Evolutionary conservation across 2,329 filamentous ascomycete species (phyloP), one percentile per base, ranked within the genome.

Genomic region (Ambrosiella cleistominuta): DNA sequence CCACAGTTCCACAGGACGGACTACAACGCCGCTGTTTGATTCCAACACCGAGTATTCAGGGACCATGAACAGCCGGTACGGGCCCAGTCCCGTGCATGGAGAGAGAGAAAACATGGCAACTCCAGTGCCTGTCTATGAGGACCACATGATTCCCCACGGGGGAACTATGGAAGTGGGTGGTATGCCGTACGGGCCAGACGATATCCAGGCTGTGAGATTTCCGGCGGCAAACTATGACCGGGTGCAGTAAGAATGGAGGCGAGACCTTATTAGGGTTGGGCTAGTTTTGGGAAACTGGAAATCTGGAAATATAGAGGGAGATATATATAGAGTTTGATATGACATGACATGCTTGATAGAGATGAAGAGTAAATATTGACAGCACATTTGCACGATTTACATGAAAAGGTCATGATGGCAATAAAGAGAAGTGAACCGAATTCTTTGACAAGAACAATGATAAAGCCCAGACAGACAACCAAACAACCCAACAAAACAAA

Each of bases 141-240:
- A 56, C 17, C 40, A 59, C 53, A 54, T 38, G 8, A 54, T 27
- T 52, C 50, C 42, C 12, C 53, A 50, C 27, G 19, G 47, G 37
- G 44, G 50, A 3, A 51, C 27, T 27, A 27, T 27, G 27, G 27
- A 27, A 27, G 27, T 36, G 2, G 58, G 55, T 15, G 50, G 19
- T 38, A 52, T 56, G 19, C 55, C 59, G 35, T 60, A 60, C 54
- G 59, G 59, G 35, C 59, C 59, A 9, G 59, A 60, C 38, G 59
- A 60, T 42, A 60, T 60, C 36, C 51, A 42, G 9, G 56, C 59
- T 12, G 59, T 53, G 17, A 55, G 59, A 13, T 83, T 83, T 65
- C 80, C 80, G 1, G 67, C 69, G 17, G 80, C 66, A 40, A 75
- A 80, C 65, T 83, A 83, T 65, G 76, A 80, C 64, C 71, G 76